These are phyloP conservation scores for Salicornia ramosissima DNA, from an alignment of 148 eudicot species.

Conservation along the genomic window DNA sequence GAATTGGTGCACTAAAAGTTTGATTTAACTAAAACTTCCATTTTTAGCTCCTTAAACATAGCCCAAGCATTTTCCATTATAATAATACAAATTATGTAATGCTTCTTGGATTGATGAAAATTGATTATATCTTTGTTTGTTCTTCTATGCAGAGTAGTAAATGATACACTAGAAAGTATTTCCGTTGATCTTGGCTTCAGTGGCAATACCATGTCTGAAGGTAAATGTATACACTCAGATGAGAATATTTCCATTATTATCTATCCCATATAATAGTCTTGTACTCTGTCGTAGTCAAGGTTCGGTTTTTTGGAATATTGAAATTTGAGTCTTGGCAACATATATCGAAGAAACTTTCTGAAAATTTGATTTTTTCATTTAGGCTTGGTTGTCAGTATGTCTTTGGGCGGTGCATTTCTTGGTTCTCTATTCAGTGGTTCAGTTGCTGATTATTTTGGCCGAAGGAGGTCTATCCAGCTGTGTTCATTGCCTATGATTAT, in stretches of 20 bases:
- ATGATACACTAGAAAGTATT: constrained; percentile 81
- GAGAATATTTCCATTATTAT: neutral
- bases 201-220: constrained; percentile 81
- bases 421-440: constrained; percentile 86
- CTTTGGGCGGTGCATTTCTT: constrained; percentile 79
- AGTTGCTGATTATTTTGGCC: constrained; percentile 80
- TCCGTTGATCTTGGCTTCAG: constrained; percentile 75
- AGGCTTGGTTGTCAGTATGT: constrained; percentile 88
- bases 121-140: constrained; percentile 18
- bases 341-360: neutral
- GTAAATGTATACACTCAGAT: constrained; percentile 31
- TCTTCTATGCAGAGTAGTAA: constrained; percentile 67
- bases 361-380: constrained; percentile 6
- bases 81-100: no score
- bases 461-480: constrained; percentile 71
- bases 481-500: constrained; percentile 78
- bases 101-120: constrained; percentile 8
- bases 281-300: neutral
- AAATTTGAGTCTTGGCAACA: neutral
- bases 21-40: no score
- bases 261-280: neutral
- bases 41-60: no score
- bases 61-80: no score
- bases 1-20: no score
- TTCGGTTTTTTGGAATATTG: neutral